Evolutionary conservation across 2,329 filamentous ascomycete species (phyloP), one percentile per base, ranked within the genome.

Genomic region (Exophiala xenobiotica): DNA sequence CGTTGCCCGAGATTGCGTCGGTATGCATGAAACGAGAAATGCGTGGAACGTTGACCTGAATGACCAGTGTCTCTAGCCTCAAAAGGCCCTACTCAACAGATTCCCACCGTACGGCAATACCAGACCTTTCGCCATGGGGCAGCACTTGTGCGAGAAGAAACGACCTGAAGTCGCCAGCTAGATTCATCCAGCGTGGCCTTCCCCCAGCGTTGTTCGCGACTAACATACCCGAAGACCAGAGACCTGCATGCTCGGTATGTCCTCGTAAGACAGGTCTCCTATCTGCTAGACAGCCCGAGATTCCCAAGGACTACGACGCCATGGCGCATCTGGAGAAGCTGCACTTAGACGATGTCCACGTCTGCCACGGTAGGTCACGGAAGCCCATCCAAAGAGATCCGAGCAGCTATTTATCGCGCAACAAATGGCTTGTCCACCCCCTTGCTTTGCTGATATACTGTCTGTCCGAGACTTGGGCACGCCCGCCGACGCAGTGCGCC

Each of bases 151-250:
- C 27, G 14, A 11, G 27, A n/a, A 9, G 4, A 31, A 31, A 31
- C 27, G 14, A 31, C 11, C 27, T 12, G 27, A 31, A n/a, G 27
- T n/a, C 14, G 27, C 27, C 27, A n/a, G 14, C 11, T 12, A 31
- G 16, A 46, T 63, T 29, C 64, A 62, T 5, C 37, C 54, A 26
- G 56, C 63, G 56, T 66, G 64, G 64, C 54, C n/a, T 57, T 2
- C 49, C 65, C 5, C 48, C 38, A 14, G 31, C 11, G 20, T 33
- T 24, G 11, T 4, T 46, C 35, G 42, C 26, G 6, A 3, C 12
- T n/a, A 18, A n/a, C 12, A 18, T 48, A 19, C 9, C 20, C 16
- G 27, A n/a, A 56, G 59, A 11, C 24, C 5, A 46, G 18, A 24
- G 9, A 24, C 23, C 7, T 54, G 2, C 47, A 57, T 53, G 27